Base-by-base conservation (phyloP, 1,284 basidiomycete species). In the Trichosporon sp. region DNA sequence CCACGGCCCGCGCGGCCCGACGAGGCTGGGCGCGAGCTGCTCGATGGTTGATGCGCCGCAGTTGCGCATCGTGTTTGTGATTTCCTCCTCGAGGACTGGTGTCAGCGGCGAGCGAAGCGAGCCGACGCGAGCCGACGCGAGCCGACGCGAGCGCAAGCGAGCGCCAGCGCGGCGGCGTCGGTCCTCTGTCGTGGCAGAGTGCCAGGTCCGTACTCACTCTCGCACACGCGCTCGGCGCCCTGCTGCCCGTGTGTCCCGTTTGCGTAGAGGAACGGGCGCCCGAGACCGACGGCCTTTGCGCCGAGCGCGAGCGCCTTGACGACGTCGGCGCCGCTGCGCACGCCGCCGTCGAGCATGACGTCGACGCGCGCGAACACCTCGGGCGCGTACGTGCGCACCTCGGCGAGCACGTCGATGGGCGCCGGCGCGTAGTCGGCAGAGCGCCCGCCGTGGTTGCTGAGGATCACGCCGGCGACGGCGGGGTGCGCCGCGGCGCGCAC, bases 21-120 rank as follows among this genome's bases (percentile, higher is more conserved):
- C 90, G 90, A 95, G 89, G 77, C 92, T 90, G 0, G 93, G 92
- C 51, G 85, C 87, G 56, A 96, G 85, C 68, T 95, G 88, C 8
- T 85, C 79, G 15, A 87, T 73, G 18, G 76, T 78, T 7, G 78
- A 80, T n/a, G 83, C 85, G 9, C 86, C 86, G 42, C 85, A 79
- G 65, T 86, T 82, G 7, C 85, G 80, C 85, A 87, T 86, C 12
- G 83, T 83, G 32, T 85, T 84, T 23, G 82, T 81, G 63, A 87
- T 85, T 76, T 87, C 86, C 69, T 85, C 85, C 15, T 82, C 78
- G 62, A 86, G 68, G 69, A 87, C 84, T 85, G 31, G 32, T 5
- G 68, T 76, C 62, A 75, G 69, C 60, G 32, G 44, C 23, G 21
- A 23, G 15, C 32, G 32, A 4, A 32, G 32, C 21, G n/a, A 25